Evolutionary conservation across 2,329 filamentous ascomycete species (phyloP).

Genomic region (Ramularia collo-cygni): DNA sequence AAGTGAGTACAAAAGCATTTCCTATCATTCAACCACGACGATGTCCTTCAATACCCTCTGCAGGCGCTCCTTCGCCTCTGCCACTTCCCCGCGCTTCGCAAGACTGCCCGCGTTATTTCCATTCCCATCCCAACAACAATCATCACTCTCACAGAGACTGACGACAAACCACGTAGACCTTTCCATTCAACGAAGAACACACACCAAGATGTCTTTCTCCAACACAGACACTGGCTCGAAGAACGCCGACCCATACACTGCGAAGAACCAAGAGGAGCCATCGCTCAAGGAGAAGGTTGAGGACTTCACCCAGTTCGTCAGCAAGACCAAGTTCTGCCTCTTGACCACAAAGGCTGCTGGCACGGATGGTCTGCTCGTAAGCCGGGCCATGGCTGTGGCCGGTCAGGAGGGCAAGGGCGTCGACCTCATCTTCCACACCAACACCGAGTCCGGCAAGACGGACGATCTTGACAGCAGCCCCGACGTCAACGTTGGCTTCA

Average conservation of each 20-base stretch:
- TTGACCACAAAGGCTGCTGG: constrained; percentile 67
- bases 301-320: constrained; percentile 64
- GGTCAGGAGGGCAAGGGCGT: constrained; percentile 70
- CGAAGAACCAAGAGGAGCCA: constrained; percentile 65
- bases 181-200: constrained; percentile 2
- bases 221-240: constrained; percentile 57
- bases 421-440: constrained; percentile 85
- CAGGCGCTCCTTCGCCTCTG: too few species aligned
- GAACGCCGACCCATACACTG: constrained; percentile 71
- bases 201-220: constrained; percentile 41
- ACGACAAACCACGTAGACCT: too few species aligned
- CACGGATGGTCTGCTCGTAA: constrained; percentile 58
- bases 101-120: too few species aligned
- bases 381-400: constrained; percentile 80
- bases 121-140: too few species aligned
- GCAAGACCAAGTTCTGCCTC: constrained; percentile 75
- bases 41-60: too few species aligned
- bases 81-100: too few species aligned
- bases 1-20: too few species aligned
- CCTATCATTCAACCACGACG: too few species aligned
- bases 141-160: too few species aligned
- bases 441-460: constrained; percentile 83
- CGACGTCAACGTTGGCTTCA: constrained; percentile 74
- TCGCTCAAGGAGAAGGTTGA: constrained; percentile 68
- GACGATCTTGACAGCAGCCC: constrained; percentile 67